phyloP scores from a whole-genome alignment of 2,329 filamentous ascomycete species.

The Cladosporium sp. region DNA sequence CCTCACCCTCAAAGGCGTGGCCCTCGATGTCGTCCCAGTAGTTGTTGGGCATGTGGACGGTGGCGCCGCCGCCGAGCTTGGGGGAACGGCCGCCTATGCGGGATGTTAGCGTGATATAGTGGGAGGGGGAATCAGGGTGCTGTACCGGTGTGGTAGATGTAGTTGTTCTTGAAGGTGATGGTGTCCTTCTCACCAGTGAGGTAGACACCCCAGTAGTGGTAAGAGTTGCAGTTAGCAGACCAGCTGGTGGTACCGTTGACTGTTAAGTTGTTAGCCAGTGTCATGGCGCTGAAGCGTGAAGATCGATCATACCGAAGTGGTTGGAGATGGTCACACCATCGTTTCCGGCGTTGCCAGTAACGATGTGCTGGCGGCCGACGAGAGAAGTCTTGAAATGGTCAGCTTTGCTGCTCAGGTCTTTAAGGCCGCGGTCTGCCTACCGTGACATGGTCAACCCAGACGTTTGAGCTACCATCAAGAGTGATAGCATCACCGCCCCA shows the following conservation, averaged over 20 bases:
- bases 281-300: not conserved
- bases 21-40: conserved; percentile 50
- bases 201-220: conserved; percentile 57
- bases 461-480: conserved; percentile 29
- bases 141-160: conserved; percentile 48
- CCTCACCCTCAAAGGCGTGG: conserved; percentile 49
- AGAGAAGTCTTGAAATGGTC: conserved; percentile 41
- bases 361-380: conserved; percentile 56
- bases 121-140: conserved; percentile 52
- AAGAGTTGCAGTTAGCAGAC: conserved; percentile 52
- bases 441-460: conserved; percentile 34
- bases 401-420: conserved; percentile 21
- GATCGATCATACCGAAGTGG: conserved; percentile 33
- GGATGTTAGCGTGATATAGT: conserved; percentile 49
- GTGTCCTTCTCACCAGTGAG: conserved; percentile 51
- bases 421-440: conserved; percentile 44
- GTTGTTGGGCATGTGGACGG: conserved; percentile 56
- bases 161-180: conserved; percentile 56
- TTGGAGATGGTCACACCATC: conserved; percentile 56
- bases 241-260: conserved; percentile 51
- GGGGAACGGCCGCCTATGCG: conserved; percentile 60
- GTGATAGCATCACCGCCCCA: conserved; percentile 37
- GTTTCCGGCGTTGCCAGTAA: conserved; percentile 49
- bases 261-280: conserved; percentile 1
- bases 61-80: conserved; percentile 49